Conservation (phyloP, 352 stramenopile genomes). For the Thalassiosira ordinaria region DNA sequence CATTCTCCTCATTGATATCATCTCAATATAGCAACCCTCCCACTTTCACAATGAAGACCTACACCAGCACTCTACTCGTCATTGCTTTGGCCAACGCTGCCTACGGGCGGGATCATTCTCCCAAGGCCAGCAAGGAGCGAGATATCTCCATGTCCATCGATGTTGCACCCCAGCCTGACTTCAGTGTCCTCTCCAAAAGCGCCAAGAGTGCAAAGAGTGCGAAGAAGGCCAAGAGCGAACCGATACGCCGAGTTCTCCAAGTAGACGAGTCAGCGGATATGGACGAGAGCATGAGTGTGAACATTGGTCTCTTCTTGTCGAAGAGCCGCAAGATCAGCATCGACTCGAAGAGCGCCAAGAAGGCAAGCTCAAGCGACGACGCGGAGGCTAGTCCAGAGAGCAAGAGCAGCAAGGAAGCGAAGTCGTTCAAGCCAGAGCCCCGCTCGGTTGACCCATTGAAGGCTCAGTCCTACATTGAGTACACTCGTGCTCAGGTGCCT, state of each 20-base stretch:
- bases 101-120: no score
- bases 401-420: neutral
- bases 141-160: neutral
- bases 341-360: neutral
- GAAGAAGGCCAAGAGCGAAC: conserved; percentile 5
- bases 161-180: no score
- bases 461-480: conserved; percentile 14
- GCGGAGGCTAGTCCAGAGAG: neutral
- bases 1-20: neutral
- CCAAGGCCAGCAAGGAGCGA: no score
- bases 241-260: conserved; percentile 9
- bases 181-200: no score
- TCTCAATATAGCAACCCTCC: neutral
- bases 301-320: neutral
- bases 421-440: neutral
- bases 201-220: conserved; percentile 6
- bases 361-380: neutral
- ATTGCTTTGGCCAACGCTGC: neutral
- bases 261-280: neutral
- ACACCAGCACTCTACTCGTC: conserved; percentile 1
- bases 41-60: conserved; percentile 15
- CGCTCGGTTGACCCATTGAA: conserved; percentile 5
- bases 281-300: neutral
- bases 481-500: neutral
- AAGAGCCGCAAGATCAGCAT: conserved; percentile 6